These are phyloP conservation scores for Silene conica DNA, from an alignment of 148 eudicot species.

Conservation along the genomic window DNA sequence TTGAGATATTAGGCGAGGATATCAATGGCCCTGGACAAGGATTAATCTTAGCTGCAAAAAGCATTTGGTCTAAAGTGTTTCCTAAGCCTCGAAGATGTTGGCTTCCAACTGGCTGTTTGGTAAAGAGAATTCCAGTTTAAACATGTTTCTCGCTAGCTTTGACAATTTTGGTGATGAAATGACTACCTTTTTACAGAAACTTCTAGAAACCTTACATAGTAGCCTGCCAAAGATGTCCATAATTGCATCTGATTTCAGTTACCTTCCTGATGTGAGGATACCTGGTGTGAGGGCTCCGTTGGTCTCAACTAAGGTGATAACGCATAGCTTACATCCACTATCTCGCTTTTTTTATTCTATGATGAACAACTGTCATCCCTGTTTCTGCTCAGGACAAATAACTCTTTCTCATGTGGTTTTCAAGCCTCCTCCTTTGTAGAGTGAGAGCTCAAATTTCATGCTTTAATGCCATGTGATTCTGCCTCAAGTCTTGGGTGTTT, in stretches of 20 bases:
- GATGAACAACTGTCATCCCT: not conserved
- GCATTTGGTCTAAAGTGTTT: slow-evolving; percentile 58
- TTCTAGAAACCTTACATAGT: slow-evolving; percentile 74
- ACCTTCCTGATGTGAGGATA: slow-evolving; percentile 83
- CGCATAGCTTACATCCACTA: not conserved
- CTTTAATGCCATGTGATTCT: not conserved
- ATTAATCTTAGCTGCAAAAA: slow-evolving; percentile 37
- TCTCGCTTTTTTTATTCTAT: not conserved
- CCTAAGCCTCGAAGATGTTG: slow-evolving; percentile 85
- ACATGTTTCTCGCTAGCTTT: not conserved
- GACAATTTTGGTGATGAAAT: slow-evolving; percentile 13
- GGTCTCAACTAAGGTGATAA: slow-evolving; percentile 74
- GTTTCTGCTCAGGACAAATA: not conserved
- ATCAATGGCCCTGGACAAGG: slow-evolving; percentile 35
- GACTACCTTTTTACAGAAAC: slow-evolving; percentile 45
- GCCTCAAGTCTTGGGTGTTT: not conserved
- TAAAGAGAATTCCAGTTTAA: slow-evolving; percentile 23
- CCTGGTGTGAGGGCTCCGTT: slow-evolving; percentile 93
- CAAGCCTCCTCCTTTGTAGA: not conserved
- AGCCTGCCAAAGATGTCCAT: slow-evolving; percentile 92
- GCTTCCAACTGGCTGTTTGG: slow-evolving; percentile 96
- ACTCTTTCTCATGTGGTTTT: not conserved
- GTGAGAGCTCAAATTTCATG: not conserved
- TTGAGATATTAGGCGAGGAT: slow-evolving; percentile 63
- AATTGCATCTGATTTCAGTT: slow-evolving; percentile 91